Evolutionary conservation across 148 eudicot species (phyloP), one percentile per base, ranked within the genome.

Genomic region (Selenicereus undatus): DNA sequence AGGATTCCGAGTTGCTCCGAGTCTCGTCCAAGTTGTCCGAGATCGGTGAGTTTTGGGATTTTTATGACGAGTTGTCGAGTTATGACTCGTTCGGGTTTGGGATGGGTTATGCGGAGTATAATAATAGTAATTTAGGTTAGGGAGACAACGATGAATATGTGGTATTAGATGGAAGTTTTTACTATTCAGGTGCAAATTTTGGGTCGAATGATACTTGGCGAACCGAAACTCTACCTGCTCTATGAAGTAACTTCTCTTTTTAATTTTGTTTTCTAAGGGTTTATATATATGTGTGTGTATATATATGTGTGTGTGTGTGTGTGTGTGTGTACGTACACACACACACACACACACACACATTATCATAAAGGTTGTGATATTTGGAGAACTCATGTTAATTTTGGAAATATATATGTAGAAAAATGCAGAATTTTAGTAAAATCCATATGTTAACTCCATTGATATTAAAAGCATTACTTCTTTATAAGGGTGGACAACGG

Each of bases 131-230:
- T 42, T 35, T 16, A 35, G 76, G 24, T 50, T 26, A 68, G 36
- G 76, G 36, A 26, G 45, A 58, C 7, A 51, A 32, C 5, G 81
- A 79, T n/a, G 94, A 91, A 58, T 87, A 87, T 56, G 93, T 88
- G 85, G 83, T 91, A 24, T 70, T 91, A 5, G 95, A 89, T 78
- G 92, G 91, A 26, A 77, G 90, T 83, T 93, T 93, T 80, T 92
- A 91, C 71, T 84, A 91, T 24, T 83, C 92, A 21, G 95, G 88
- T 85, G 22, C 86, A 0, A 87, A 85, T 74, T 84, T 84, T 56
- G 93, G 91, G 76, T 85, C 83, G 1, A 94, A 90, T 78, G 42
- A 66, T 27, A 32, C 79, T 22, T 90, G 89, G 90, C 82, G 87
- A 66, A 84, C 92, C 13, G 92, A 89, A 51, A 76, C 89, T 13